Conservation (phyloP, 2,329 filamentous ascomycete species). For the Aspergillus neotritici region DNA sequence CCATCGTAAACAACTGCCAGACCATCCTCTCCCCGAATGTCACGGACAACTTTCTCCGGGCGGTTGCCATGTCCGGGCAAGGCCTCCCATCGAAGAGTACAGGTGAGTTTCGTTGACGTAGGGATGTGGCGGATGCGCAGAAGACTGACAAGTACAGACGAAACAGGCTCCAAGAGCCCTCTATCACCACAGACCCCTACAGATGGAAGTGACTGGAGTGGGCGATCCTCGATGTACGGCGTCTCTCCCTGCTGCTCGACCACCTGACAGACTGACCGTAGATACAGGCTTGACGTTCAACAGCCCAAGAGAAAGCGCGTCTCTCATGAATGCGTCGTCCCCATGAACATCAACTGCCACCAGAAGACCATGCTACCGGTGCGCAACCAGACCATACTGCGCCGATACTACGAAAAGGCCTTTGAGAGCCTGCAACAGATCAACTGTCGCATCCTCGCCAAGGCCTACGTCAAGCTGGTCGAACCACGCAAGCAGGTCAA, state of each 20-base stretch:
- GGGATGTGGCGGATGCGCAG: not conserved
- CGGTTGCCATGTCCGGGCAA: slow-evolving; percentile 24
- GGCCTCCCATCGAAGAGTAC: slow-evolving; percentile 11
- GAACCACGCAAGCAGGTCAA: slow-evolving; percentile 35
- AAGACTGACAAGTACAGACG: slow-evolving; percentile 5
- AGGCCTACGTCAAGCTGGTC: slow-evolving; percentile 33
- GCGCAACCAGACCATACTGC: slow-evolving; percentile 19
- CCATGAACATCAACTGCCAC: slow-evolving; percentile 19
- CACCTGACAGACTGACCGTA: not conserved
- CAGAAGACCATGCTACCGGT: slow-evolving; percentile 23
- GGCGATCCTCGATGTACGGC: slow-evolving; percentile 7
- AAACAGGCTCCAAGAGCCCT: slow-evolving; percentile 6
- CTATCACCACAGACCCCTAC: slow-evolving; percentile 13
- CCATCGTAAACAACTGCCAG: slow-evolving; percentile 24
- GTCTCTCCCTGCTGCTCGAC: not conserved
- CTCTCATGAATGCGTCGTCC: slow-evolving; percentile 17
- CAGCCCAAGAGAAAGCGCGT: slow-evolving; percentile 14
- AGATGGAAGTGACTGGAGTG: slow-evolving; percentile 4
- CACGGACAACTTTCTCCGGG: slow-evolving; percentile 24
- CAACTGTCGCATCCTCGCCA: slow-evolving; percentile 32
- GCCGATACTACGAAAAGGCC: slow-evolving; percentile 29
- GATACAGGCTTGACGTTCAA: slow-evolving; percentile 7
- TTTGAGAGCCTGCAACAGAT: slow-evolving; percentile 32
- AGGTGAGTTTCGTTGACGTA: slow-evolving; percentile 13
- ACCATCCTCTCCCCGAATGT: slow-evolving; percentile 25